phyloP scores from a whole-genome alignment of 177 flowering plant species.

The Vitis hybrid region DNA sequence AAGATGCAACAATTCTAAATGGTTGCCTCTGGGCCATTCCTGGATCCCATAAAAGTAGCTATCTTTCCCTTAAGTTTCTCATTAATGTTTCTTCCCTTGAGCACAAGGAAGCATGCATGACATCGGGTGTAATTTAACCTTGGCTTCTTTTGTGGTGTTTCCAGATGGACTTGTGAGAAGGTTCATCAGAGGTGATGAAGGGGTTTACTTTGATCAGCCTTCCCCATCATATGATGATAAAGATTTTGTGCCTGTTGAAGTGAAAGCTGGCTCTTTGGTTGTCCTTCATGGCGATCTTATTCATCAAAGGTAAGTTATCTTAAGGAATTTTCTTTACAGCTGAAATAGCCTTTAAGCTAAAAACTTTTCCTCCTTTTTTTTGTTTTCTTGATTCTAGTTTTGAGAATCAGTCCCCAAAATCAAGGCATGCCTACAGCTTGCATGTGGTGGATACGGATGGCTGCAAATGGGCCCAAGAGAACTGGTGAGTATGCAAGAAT shows the following conservation, averaged over 20 bases:
- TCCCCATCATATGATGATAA: slow-evolving; percentile 78
- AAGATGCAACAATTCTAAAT: slow-evolving; percentile 79
- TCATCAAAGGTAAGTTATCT: slow-evolving; percentile 74
- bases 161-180: slow-evolving; percentile 93
- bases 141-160: slow-evolving; percentile 10
- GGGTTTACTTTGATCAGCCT: slow-evolving; percentile 80
- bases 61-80: slow-evolving; percentile 2
- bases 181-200: slow-evolving; percentile 79
- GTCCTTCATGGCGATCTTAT: slow-evolving; percentile 91
- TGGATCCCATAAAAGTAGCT: slow-evolving; percentile 82
- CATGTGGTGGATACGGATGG: slow-evolving; percentile 92
- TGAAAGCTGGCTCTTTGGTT: slow-evolving; percentile 89
- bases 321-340: background rate
- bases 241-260: slow-evolving; percentile 89
- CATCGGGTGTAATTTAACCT: background rate
- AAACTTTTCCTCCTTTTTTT: slow-evolving; percentile 3
- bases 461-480: slow-evolving; percentile 82
- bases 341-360: background rate
- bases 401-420: slow-evolving; percentile 85
- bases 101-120: background rate
- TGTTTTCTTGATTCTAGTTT: slow-evolving; percentile 44
- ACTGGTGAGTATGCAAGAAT: slow-evolving; percentile 55
- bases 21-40: slow-evolving; percentile 99
- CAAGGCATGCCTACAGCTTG: slow-evolving; percentile 94
- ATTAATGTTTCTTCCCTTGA: background rate